Evolutionary conservation across 768 basidiomycete species (phyloP).

Genomic region (Lyophyllum decastes): DNA sequence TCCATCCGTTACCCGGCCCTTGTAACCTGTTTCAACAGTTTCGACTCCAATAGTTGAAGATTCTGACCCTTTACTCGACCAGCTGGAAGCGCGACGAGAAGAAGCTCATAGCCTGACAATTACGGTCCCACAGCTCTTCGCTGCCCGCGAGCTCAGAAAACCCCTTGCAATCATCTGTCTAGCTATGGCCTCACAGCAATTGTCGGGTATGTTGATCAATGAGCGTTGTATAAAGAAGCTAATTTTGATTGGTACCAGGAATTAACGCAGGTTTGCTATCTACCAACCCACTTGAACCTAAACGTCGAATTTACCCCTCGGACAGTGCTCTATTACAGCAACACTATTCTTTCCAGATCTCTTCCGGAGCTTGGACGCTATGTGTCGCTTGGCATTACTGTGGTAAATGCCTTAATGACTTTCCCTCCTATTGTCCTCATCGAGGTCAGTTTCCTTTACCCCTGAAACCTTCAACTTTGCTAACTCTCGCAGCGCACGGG

Average conservation of each 20-base stretch:
- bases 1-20: background rate
- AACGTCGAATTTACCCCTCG: background rate
- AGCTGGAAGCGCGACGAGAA: constrained; percentile 26
- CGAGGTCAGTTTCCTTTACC: constrained; percentile 52
- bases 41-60: constrained; percentile 9
- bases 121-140: constrained; percentile 54
- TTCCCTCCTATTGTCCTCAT: constrained; percentile 88
- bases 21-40: constrained; percentile 1
- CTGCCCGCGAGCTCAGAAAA: constrained; percentile 52
- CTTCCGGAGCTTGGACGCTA: constrained; percentile 80
- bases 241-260: constrained; percentile 38
- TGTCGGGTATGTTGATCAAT: constrained; percentile 57
- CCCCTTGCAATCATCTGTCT: constrained; percentile 69
- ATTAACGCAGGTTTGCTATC: constrained; percentile 65
- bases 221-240: background rate
- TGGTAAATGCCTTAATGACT: constrained; percentile 83
- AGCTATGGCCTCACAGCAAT: constrained; percentile 76
- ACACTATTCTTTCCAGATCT: constrained; percentile 79
- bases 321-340: constrained; percentile 88
- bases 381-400: constrained; percentile 80
- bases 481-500: constrained; percentile 60
- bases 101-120: constrained; percentile 31
- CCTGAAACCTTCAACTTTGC: background rate
- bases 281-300: background rate
- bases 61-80: constrained; percentile 43